phyloP scores from a whole-genome alignment of 1,284 basidiomycete genomes.

The Trichosporon faecale region DNA sequence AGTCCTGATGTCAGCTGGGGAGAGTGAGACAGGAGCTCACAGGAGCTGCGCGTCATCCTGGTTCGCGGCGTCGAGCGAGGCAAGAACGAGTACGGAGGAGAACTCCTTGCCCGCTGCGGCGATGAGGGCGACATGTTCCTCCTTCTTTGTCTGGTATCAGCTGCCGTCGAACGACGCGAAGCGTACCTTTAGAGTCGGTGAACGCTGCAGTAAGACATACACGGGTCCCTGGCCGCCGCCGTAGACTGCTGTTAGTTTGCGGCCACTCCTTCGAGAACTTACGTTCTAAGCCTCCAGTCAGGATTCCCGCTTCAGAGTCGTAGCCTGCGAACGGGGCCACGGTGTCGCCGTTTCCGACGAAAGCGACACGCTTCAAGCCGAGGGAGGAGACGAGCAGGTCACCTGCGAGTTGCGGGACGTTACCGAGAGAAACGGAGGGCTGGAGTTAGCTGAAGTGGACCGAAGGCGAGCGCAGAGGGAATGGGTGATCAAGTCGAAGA shows the following conservation, averaged over 20 bases:
- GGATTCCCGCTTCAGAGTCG: slow-evolving; percentile 61
- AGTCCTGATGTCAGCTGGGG: slow-evolving; percentile 21
- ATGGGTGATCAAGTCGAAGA: slow-evolving; percentile 58
- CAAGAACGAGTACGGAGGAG: slow-evolving; percentile 61
- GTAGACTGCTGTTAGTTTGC: slow-evolving; percentile 18
- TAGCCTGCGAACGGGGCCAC: slow-evolving; percentile 67
- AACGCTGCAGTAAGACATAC: slow-evolving; percentile 58
- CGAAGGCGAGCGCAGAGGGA: slow-evolving; percentile 74
- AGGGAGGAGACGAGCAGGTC: slow-evolving; percentile 70
- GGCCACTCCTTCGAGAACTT: slow-evolving; percentile 32
- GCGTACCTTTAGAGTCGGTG: slow-evolving; percentile 68
- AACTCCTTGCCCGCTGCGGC: slow-evolving; percentile 59
- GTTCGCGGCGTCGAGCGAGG: slow-evolving; percentile 69
- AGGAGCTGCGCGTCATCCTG: slow-evolving; percentile 70
- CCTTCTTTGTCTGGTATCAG: slow-evolving; percentile 60
- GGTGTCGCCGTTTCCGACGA: slow-evolving; percentile 60
- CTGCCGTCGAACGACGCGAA: background rate
- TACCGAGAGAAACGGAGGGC: slow-evolving; percentile 76
- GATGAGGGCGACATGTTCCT: slow-evolving; percentile 62
- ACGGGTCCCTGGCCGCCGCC: slow-evolving; percentile 8
- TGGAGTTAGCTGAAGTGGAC: slow-evolving; percentile 64
- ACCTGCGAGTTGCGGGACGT: slow-evolving; percentile 69
- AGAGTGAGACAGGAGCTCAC: slow-evolving; percentile 54
- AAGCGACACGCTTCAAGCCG: slow-evolving; percentile 60
- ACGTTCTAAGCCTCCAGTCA: slow-evolving; percentile 73